Conservation (phyloP, 805 yeast genomes). For the Blastobotrys muscicola region DNA sequence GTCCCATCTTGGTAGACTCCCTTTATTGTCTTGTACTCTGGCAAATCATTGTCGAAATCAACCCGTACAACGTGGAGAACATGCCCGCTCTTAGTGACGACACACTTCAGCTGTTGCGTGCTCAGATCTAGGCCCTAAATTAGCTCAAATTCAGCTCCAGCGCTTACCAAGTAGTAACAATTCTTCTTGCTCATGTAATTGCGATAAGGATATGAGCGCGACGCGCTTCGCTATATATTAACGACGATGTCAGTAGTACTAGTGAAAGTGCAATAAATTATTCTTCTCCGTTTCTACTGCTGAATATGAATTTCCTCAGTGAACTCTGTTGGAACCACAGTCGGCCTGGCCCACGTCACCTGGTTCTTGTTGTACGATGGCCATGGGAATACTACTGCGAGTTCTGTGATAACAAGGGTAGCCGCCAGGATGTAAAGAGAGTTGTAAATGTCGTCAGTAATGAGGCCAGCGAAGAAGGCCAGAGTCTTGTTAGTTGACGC, state of each 20-base stretch:
- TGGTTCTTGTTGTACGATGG: constrained; percentile 43
- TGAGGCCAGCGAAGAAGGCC: constrained; percentile 41
- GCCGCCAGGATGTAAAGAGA: constrained; percentile 34
- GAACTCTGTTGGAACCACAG: neutral
- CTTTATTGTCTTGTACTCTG: constrained; percentile 53
- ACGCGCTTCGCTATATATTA: too few species aligned
- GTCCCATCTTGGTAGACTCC: constrained; percentile 60
- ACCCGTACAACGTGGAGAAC: constrained; percentile 51
- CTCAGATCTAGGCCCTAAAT: constrained; percentile 68
- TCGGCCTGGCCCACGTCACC: constrained; percentile 32
- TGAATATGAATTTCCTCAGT: neutral
- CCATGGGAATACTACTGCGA: constrained; percentile 50
- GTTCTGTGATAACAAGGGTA: constrained; percentile 26
- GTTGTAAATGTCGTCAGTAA: constrained; percentile 35
- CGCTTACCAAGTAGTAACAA: too few species aligned
- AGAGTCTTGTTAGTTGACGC: constrained; percentile 18
- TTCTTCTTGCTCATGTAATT: too few species aligned
- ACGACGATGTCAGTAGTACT: too few species aligned
- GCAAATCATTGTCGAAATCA: constrained; percentile 60
- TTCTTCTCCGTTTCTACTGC: neutral
- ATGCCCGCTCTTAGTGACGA: constrained; percentile 44
- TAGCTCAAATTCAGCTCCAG: too few species aligned
- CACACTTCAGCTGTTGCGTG: constrained; percentile 78
- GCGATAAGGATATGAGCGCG: too few species aligned
- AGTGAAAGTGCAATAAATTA: neutral